Conservation (phyloP, 805 yeast genomes). For the Ogataea trehaloabstinens region DNA sequence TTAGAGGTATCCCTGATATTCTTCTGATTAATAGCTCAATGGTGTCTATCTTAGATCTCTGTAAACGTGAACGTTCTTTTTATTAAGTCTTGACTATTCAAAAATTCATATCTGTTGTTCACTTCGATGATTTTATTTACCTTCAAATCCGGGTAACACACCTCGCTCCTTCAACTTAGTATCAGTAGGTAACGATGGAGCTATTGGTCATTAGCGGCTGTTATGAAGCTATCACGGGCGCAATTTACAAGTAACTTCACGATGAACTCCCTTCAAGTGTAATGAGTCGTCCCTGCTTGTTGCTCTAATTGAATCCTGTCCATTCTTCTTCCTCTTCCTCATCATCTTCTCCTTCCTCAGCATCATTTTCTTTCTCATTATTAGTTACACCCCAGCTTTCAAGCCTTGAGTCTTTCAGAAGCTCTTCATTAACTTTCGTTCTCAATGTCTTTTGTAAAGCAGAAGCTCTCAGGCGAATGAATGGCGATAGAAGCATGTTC, state of each 20-base stretch:
- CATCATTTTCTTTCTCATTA: conserved; percentile 22
- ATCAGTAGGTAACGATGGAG: no score
- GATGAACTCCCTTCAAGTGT: no score
- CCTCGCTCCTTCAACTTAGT: background rate
- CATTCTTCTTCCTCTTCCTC: conserved; percentile 28
- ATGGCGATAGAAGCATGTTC: conserved; percentile 54
- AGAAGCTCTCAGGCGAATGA: conserved; percentile 47
- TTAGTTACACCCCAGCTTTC: conserved; percentile 58
- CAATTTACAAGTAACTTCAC: no score
- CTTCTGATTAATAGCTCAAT: no score
- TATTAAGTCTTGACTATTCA: background rate
- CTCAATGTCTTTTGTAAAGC: conserved; percentile 61
- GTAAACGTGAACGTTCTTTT: conserved; percentile 1
- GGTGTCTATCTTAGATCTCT: no score
- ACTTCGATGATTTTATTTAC: background rate
- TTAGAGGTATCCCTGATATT: no score
- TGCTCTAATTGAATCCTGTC: conserved; percentile 32
- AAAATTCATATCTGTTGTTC: background rate
- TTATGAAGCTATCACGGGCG: no score
- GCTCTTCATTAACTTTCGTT: conserved; percentile 60
- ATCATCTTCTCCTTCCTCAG: conserved; percentile 28
- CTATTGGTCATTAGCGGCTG: no score
- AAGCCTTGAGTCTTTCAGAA: conserved; percentile 63
- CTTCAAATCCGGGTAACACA: background rate
- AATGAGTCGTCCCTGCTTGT: no score